Conservation (phyloP, 2,329 filamentous ascomycete species). For the Colletotrichum incanum region DNA sequence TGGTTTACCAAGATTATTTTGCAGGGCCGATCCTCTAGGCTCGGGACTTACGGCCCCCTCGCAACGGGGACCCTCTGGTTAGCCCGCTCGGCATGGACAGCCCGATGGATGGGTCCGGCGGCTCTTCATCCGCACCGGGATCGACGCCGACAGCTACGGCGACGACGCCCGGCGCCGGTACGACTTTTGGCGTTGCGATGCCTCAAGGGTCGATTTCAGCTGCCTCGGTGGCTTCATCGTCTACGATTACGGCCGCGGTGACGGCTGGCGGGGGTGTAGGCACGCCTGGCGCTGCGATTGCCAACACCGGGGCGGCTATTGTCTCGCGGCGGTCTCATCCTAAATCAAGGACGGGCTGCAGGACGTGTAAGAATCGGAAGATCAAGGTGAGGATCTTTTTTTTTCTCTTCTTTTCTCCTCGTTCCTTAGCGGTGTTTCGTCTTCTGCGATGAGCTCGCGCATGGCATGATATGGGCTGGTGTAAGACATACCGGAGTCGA, state of each 20-base stretch:
- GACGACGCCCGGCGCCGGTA: conserved; percentile 29
- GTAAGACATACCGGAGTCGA: neutral
- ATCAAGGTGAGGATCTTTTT: conserved; percentile 55
- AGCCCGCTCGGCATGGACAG: conserved; percentile 33
- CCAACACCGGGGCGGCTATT: conserved; percentile 19
- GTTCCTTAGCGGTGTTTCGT: neutral
- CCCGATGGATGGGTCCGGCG: conserved; percentile 41
- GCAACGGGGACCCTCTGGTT: conserved; percentile 3
- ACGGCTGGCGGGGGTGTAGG: conserved; percentile 2
- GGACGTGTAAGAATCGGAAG: conserved; percentile 69
- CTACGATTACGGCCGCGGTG: conserved; percentile 27
- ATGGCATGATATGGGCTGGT: neutral
- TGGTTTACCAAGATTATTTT: neutral
- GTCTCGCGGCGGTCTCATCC: conserved; percentile 66
- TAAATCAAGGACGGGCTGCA: conserved; percentile 69
- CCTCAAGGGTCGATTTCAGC: conserved; percentile 4
- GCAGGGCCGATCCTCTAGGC: conserved; percentile 2
- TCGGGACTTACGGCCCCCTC: conserved; percentile 1
- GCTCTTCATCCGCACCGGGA: conserved; percentile 37
- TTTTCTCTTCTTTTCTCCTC: neutral
- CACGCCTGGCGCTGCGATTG: conserved; percentile 13
- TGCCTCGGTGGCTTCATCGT: conserved; percentile 22
- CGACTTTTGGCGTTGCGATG: neutral
- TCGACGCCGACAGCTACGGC: conserved; percentile 38
- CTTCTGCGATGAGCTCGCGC: neutral